Evolutionary conservation across 2,329 filamentous ascomycete genomes (phyloP).

Genomic region (Apiospora hydei): DNA sequence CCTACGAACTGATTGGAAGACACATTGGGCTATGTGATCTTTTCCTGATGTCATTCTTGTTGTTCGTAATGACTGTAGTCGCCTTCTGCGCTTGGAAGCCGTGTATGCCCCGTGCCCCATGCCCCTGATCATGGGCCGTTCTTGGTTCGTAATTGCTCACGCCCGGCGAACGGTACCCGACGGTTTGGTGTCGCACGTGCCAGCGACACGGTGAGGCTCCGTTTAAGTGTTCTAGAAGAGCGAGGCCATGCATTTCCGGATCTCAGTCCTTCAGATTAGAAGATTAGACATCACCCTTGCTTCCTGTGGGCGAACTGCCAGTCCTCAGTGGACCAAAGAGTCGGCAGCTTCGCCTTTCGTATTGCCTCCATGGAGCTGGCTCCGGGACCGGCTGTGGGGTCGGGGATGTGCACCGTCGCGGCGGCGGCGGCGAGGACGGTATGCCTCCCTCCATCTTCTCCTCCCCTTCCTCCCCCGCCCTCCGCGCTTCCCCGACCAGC

Average conservation of each 20-base stretch:
- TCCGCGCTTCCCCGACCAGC: not conserved
- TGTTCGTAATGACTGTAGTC: no score
- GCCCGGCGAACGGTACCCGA: not conserved
- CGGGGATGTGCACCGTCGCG: not conserved
- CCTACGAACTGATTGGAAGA: no score
- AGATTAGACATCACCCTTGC: not conserved
- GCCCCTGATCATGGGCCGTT: no score
- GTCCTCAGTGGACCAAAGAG: not conserved
- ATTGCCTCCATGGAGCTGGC: not conserved
- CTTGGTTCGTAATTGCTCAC: not conserved
- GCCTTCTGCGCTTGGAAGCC: no score
- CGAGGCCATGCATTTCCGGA: not conserved
- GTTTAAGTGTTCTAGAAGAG: not conserved
- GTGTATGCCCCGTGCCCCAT: no score
- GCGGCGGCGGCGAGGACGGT: not conserved
- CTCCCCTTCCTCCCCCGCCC: not conserved
- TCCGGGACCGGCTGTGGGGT: not conserved
- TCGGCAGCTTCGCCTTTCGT: not conserved
- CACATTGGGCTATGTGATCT: no score
- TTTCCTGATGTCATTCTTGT: no score
- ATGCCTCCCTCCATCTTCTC: not conserved
- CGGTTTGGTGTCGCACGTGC: not conserved
- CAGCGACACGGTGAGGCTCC: not conserved
- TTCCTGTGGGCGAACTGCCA: not conserved
- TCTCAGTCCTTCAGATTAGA: not conserved